Conservation (phyloP, 257 asterid species). For the Jasminum sambac region DNA sequence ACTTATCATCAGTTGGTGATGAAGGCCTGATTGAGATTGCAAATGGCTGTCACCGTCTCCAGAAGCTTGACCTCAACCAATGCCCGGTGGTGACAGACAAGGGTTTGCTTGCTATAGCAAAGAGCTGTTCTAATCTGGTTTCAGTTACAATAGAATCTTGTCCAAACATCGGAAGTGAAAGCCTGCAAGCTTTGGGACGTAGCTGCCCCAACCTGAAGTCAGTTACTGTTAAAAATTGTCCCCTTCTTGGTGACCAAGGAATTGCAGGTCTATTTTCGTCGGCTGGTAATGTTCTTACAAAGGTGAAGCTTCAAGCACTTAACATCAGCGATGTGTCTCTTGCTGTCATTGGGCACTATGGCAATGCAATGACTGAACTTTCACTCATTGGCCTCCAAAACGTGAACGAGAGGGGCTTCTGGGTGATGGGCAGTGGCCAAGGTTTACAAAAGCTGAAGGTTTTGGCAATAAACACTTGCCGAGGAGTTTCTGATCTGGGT, state of each 20-base stretch:
- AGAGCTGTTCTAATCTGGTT: slow-evolving; percentile 63
- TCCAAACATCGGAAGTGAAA: slow-evolving; percentile 61
- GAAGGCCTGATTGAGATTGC: slow-evolving; percentile 82
- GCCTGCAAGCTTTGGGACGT: slow-evolving; percentile 64
- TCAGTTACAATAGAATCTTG: slow-evolving; percentile 83
- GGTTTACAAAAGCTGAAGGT: slow-evolving; percentile 74
- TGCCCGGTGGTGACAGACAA: slow-evolving; percentile 76
- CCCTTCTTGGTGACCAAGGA: slow-evolving; percentile 73
- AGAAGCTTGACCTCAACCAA: slow-evolving; percentile 78
- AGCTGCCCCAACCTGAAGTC: slow-evolving; percentile 60
- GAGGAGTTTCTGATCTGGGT: slow-evolving; percentile 68
- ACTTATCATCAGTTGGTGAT: slow-evolving; percentile 59
- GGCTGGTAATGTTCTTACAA: slow-evolving; percentile 58
- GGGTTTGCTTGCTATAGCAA: slow-evolving; percentile 62
- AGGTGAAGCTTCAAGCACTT: slow-evolving; percentile 62
- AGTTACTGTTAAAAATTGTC: slow-evolving; percentile 63
- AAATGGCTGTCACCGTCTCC: slow-evolving; percentile 61
- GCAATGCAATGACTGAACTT: slow-evolving; percentile 63
- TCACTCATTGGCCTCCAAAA: slow-evolving; percentile 53
- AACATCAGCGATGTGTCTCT: slow-evolving; percentile 71
- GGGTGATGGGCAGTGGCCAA: slow-evolving; percentile 95
- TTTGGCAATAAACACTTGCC: slow-evolving; percentile 61
- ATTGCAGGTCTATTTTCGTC: slow-evolving; percentile 65
- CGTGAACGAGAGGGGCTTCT: slow-evolving; percentile 88
- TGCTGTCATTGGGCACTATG: slow-evolving; percentile 90